Evolutionary conservation across 345 rosid species (phyloP), one percentile per base, ranked within the genome.

Genomic region (Eucalyptus albens): DNA sequence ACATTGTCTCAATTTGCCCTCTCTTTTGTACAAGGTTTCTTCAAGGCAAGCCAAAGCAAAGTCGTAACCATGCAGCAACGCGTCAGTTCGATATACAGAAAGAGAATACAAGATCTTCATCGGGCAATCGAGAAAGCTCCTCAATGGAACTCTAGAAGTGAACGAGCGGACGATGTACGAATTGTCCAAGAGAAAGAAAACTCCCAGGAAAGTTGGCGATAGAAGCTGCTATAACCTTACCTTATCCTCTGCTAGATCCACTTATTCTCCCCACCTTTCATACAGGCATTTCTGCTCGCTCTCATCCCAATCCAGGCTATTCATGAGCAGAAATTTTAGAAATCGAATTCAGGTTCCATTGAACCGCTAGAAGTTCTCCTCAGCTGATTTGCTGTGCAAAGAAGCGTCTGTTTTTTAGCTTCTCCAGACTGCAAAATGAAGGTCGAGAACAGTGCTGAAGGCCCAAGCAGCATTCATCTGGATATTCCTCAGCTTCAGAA

Each of bases 401-500:
- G 47, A 37, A 72, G 27, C 3, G 13, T 33, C 82, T 37, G 45
- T 11, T 21, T 22, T 72, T 72, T 8, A 37, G 83, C 83, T 2
- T 4, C 22, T 72, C 45, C 47, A 72, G 45, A 72, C 15, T 72
- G 83, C 7, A 9, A 72, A 72, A 72, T 72, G 83, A 72, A 19
- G 45, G 96, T 93, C 88, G 96, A 96, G 44, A 96, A 94, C 91
- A 93, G 96, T 40, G 96, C 95, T 16, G 95, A 95, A 93, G 95
- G 96, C 21, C 98, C 96, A 33, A 97, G 94, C 90, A 91, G 95
- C 86, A 93, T 96, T 7, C 96, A 94, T 49, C 96, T 2, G 91
- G 93, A 72, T 72, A 21, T 72, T 72, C 83, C 83, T 72, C 83
- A 72, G 27, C 47, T 37, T 19, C 45, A 72, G 83, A 37, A 37